Conservation (phyloP, 1,139 yeast species). For the Sugiyamaella sp. region DNA sequence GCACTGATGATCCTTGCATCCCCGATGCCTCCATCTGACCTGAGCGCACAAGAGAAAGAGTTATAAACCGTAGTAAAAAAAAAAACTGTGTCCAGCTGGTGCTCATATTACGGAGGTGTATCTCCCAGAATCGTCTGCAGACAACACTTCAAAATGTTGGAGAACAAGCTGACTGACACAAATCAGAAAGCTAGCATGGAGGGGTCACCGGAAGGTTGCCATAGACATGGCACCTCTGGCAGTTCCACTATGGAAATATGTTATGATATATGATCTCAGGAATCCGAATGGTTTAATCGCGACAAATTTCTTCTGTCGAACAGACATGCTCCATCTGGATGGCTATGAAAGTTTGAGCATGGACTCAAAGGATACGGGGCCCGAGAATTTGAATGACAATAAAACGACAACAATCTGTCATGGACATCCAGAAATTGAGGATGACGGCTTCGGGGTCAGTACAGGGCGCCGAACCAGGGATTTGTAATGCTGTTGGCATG, state of each 20-base stretch:
- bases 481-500: conserved; percentile 46
- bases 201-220: conserved; percentile 47
- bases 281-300: conserved; percentile 46
- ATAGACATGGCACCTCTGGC: conserved; percentile 50
- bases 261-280: conserved; percentile 40
- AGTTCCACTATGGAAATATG: conserved; percentile 43
- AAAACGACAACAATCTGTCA: conserved; percentile 33
- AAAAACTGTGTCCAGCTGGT: too few relatives aligned
- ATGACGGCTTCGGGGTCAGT: conserved; percentile 46
- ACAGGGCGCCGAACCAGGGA: conserved; percentile 50
- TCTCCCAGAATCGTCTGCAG: too few relatives aligned
- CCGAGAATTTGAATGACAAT: conserved; percentile 21
- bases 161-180: too few relatives aligned
- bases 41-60: neutral
- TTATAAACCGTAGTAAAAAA: too few relatives aligned
- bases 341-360: conserved; percentile 44
- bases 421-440: conserved; percentile 48
- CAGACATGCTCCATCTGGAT: conserved; percentile 18
- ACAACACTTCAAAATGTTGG: too few relatives aligned
- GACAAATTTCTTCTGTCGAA: conserved; percentile 39
- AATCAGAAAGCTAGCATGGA: too few relatives aligned
- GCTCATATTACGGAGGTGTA: too few relatives aligned
- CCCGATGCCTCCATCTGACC: neutral
- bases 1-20: neutral
- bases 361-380: conserved; percentile 35